Conservation (phyloP, 371 early-diverging fungal genomes). For the Mucor irregularis region DNA sequence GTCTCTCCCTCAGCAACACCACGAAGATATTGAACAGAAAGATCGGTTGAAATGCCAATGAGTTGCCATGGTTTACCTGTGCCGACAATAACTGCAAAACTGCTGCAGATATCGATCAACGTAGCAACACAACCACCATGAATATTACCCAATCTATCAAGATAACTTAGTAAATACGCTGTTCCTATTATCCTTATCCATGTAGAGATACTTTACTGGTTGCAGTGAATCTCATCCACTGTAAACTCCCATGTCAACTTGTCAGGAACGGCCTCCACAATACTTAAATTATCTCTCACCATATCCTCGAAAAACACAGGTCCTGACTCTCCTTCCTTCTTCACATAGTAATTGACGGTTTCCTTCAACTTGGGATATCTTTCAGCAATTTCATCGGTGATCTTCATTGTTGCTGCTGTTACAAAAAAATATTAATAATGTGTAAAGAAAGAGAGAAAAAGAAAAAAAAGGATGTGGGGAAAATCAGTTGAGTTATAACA, state of each 20-base stretch:
- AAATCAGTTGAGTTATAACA: neutral
- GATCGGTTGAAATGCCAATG: conserved; percentile 44
- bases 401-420: too few species aligned
- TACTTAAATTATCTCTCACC: neutral
- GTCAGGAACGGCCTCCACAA: conserved; percentile 19
- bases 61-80: conserved; percentile 29
- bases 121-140: conserved; percentile 53
- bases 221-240: conserved; percentile 32
- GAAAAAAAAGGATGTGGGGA: neutral
- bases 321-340: neutral
- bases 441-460: neutral
- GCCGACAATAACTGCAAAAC: conserved; percentile 29
- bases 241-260: conserved; percentile 39
- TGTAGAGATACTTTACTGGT: conserved; percentile 24
- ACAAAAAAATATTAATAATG: too few species aligned
- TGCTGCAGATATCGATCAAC: conserved; percentile 48
- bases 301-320: conserved; percentile 11
- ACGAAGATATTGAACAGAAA: conserved; percentile 32
- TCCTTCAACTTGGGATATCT: conserved; percentile 13
- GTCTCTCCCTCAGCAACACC: conserved; percentile 31
- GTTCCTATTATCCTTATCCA: neutral
- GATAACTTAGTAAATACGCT: too few species aligned
- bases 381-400: conserved; percentile 3
- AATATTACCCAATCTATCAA: conserved; percentile 28
- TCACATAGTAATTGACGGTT: neutral